Evolutionary conservation across 257 asterid species (phyloP), one percentile per base, ranked within the genome.

Genomic region (Forsythia suspensa): DNA sequence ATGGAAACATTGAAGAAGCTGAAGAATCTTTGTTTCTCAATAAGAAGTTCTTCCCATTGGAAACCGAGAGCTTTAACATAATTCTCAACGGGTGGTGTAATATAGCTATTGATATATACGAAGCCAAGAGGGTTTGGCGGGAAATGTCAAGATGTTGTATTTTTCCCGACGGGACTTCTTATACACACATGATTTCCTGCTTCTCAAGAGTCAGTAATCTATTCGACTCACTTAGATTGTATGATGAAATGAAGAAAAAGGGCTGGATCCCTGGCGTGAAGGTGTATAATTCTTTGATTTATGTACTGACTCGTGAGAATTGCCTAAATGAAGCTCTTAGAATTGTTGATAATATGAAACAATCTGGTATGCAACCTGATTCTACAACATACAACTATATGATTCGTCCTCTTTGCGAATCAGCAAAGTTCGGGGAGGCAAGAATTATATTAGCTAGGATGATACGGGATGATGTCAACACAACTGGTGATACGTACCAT

Each of bases 111-210:
- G 99, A 95, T 82, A 80, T 92, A 83, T 71, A 66, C 21, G 95
- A 93, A 88, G 93, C 98, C 86, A 95, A 93, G 87, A 87, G 99
- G 81, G 78, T 95, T 66, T 95, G 99, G 99, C 87, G 97, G 55
- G 98, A 93, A 82, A 90, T 95, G 99, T 88, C 98, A 69, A 95
- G 87, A 82, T 88, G 86, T 79, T 95, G 99, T 55, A 88, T 92
- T 61, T 84, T 85, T 79, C 97, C 99, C 7, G 81, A 95, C 39
- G 90, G 81, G 82, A 81, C 84, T 61, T 91, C 99, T 41, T 95
- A 91, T 70, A 76, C 88, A 8, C 91, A 89, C 89, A 80, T 95
- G 90, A 93, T 95, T 43, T 88, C 99, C 2, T 91, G 99, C 85
- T 83, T 89, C 85, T 89, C 99, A 39, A 91, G 82, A 65, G 92